Evolutionary conservation across 164 flowering plant species (phyloP).

Genomic region (Umbellularia californica): DNA sequence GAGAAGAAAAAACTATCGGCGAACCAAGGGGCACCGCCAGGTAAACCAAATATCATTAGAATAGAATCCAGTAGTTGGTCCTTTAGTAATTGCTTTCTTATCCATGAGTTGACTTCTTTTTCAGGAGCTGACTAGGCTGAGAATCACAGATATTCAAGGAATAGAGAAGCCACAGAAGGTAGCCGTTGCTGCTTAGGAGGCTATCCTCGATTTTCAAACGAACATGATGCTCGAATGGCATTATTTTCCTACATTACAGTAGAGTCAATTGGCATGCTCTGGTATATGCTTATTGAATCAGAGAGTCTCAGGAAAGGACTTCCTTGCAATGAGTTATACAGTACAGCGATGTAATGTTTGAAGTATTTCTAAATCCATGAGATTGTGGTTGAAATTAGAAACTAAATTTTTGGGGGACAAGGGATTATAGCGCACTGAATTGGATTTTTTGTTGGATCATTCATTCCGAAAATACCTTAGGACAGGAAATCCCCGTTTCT

Average conservation of each 20-base stretch:
- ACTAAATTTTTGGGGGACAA: background rate
- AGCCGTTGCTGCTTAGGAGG: slow-evolving; percentile 46
- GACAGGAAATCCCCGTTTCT: background rate
- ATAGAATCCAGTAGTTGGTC: background rate
- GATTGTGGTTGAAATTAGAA: background rate
- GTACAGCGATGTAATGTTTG: background rate
- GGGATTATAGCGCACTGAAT: background rate
- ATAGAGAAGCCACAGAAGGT: slow-evolving; percentile 62
- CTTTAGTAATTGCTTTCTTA: slow-evolving; percentile 7
- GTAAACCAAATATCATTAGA: slow-evolving; percentile 29
- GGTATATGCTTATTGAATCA: background rate
- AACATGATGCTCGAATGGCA: background rate
- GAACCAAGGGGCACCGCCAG: slow-evolving; percentile 97
- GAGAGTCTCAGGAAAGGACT: background rate
- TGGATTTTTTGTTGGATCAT: background rate
- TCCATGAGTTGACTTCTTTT: slow-evolving; percentile 8
- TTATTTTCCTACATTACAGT: background rate
- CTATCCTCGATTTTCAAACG: background rate
- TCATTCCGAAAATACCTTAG: background rate
- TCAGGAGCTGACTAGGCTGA: slow-evolving; percentile 82
- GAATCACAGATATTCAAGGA: slow-evolving; percentile 82
- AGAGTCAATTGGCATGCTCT: background rate
- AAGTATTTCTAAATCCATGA: background rate
- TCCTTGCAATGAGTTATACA: background rate
- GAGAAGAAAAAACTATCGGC: slow-evolving; percentile 89